Conservation (phyloP, 306 rosid species). For the Ochetophila trinervis region DNA sequence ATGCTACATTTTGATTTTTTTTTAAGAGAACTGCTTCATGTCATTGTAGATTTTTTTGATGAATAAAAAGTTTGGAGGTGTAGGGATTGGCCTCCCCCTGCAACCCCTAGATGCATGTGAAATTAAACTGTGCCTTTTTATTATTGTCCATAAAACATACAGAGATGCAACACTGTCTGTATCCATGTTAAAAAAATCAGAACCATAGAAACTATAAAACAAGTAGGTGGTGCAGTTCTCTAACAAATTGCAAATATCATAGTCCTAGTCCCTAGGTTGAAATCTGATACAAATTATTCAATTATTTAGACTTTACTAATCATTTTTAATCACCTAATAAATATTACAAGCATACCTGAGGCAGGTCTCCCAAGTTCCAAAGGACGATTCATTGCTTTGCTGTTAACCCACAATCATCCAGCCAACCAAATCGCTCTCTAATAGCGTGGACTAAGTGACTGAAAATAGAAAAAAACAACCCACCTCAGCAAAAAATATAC, state of each 20-base stretch:
- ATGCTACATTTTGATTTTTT: too few species aligned
- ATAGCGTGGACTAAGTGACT: slow-evolving; percentile 25
- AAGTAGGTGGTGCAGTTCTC: background rate
- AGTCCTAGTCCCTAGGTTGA: background rate
- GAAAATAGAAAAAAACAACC: slow-evolving; percentile 12
- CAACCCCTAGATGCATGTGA: too few species aligned
- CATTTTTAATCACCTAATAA: background rate
- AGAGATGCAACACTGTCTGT: background rate
- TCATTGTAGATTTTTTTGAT: background rate
- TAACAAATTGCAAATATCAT: background rate
- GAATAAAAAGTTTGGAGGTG: too few species aligned
- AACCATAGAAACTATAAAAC: background rate
- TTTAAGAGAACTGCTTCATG: background rate
- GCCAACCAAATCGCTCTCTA: slow-evolving; percentile 18
- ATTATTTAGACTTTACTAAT: background rate
- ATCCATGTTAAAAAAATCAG: background rate
- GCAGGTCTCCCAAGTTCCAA: slow-evolving; percentile 56
- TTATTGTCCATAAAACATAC: background rate
- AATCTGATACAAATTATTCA: background rate
- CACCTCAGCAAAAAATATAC: slow-evolving; percentile 8
- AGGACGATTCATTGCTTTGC: slow-evolving; percentile 37
- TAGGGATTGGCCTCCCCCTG: too few species aligned
- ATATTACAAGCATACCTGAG: slow-evolving; percentile 53
- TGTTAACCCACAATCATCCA: slow-evolving; percentile 37
- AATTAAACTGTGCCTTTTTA: background rate